Conservation (phyloP, 2,329 filamentous ascomycete species). For the Phyllosticta paracitricarpa region DNA sequence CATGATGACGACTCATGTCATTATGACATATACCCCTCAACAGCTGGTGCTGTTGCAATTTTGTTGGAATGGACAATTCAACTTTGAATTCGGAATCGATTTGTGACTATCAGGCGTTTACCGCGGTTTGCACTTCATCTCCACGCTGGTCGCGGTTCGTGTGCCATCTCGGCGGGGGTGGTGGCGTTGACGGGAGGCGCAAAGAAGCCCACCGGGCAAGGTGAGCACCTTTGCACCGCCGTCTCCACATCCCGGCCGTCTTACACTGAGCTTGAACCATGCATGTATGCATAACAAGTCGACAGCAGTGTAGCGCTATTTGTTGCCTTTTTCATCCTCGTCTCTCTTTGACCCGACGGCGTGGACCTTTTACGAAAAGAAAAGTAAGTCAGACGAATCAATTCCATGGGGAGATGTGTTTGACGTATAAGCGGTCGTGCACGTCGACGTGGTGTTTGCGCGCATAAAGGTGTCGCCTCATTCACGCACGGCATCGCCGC, state of each 20-base stretch:
- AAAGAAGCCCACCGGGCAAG: background rate
- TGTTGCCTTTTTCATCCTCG: background rate
- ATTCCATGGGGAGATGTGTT: background rate
- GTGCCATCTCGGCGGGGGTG: background rate
- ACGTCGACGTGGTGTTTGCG: background rate
- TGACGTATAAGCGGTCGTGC: too few relatives aligned
- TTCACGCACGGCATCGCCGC: background rate
- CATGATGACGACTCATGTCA: background rate
- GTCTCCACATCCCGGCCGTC: background rate
- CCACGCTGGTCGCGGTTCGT: background rate
- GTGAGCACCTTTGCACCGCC: background rate
- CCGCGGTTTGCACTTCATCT: background rate
- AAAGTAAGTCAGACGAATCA: background rate
- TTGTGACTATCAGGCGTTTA: background rate
- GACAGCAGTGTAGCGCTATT: background rate
- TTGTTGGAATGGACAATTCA: background rate
- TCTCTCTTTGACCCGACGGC: background rate
- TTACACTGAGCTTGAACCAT: background rate
- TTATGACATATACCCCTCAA: background rate
- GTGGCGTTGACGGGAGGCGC: background rate
- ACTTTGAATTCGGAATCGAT: background rate
- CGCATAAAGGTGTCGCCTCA: background rate
- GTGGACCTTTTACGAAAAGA: background rate
- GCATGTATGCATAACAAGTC: background rate
- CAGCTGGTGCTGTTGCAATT: background rate